Percentiles rank a stretch among this genome's conserved stretches.
Conservation (phyloP, 257 asterid species). For the Coffea canephora region DNA sequence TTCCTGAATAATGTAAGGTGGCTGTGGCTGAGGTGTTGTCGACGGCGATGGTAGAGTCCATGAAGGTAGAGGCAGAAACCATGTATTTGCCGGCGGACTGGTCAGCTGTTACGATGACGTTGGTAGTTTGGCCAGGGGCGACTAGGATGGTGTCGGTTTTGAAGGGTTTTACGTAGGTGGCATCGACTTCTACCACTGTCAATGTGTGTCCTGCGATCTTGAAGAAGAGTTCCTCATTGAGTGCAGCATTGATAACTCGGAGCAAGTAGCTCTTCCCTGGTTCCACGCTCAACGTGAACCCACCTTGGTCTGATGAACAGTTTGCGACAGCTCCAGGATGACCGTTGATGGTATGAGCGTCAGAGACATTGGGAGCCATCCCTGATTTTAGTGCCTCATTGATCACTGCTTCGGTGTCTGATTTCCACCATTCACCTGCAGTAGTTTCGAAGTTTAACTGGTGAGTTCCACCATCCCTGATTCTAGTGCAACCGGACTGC, state of each 20-base stretch:
- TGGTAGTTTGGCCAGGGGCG: conserved; percentile 91
- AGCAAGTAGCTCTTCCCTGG: conserved; percentile 77
- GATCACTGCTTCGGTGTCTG: conserved; percentile 77
- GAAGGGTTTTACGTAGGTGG: conserved; percentile 86
- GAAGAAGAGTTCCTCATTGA: conserved; percentile 89
- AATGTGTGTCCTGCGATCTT: conserved; percentile 78
- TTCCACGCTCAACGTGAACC: conserved; percentile 54
- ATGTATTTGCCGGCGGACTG: conserved; percentile 59
- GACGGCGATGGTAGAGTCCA: conserved; percentile 61
- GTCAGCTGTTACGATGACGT: conserved; percentile 56
- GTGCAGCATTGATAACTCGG: conserved; percentile 85
- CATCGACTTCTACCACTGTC: conserved; percentile 92
- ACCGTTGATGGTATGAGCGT: conserved; percentile 92
- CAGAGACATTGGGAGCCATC: conserved; percentile 81
- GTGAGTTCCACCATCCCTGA: no score
- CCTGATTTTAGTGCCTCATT: conserved; percentile 74
- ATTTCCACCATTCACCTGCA: conserved; percentile 96
- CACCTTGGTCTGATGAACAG: conserved; percentile 61
- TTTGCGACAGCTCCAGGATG: conserved; percentile 57
- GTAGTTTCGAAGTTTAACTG: neutral
- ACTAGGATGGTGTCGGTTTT: conserved; percentile 62
- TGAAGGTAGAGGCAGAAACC: conserved; percentile 74
- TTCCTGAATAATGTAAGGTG: conserved; percentile 69
- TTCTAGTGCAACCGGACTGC: no score
- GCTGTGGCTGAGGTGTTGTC: conserved; percentile 89